These are phyloP conservation scores for Oenanthe sinensis DNA, from an alignment of 129 eudicot genomes.

Conservation along the genomic window DNA sequence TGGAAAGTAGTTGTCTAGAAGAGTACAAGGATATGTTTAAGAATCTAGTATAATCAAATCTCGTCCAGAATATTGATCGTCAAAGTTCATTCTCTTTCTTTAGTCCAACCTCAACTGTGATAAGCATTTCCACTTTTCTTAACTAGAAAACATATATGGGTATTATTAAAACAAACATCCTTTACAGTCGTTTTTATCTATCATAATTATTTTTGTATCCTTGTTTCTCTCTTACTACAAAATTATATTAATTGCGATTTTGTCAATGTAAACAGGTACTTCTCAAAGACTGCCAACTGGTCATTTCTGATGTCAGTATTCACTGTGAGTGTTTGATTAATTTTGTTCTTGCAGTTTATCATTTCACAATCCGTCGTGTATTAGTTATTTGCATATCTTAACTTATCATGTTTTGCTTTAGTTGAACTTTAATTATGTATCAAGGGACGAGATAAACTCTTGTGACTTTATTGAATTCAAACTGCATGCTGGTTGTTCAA, in stretches of 20 bases:
- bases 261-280: constrained; percentile 30
- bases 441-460: neutral
- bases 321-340: constrained; percentile 48
- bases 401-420: neutral
- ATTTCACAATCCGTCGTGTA: neutral
- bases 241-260: constrained; percentile 1
- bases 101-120: constrained; percentile 12
- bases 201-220: neutral
- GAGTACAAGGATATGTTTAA: neutral
- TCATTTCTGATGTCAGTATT: constrained; percentile 85
- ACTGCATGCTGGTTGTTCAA: neutral
- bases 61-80: neutral
- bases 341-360: neutral
- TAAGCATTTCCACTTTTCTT: neutral
- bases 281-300: constrained; percentile 62
- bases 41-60: neutral
- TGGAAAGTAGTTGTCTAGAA: neutral
- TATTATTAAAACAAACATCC: neutral
- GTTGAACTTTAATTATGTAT: neutral
- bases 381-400: neutral
- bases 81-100: neutral
- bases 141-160: neutral
- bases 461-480: neutral
- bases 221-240: neutral
- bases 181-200: neutral